phyloP scores from a whole-genome alignment of 2,329 filamentous ascomycete genomes.

The Epichloe glyceriae region DNA sequence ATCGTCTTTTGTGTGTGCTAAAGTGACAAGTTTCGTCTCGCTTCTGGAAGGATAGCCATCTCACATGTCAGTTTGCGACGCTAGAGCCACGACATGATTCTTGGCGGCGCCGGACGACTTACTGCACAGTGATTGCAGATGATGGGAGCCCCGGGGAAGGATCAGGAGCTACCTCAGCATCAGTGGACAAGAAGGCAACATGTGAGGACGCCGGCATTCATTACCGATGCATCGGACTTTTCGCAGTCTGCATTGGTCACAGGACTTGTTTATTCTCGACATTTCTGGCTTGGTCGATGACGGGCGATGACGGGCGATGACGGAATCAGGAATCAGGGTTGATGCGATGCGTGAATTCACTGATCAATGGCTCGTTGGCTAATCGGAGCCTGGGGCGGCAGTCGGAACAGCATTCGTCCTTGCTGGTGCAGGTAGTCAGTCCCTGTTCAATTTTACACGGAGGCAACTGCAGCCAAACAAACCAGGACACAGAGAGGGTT shows the following conservation, averaged over 20 bases:
- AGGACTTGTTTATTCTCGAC: conserved; percentile 8
- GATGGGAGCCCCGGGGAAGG: background rate
- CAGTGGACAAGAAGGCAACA: background rate
- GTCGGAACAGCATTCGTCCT: conserved; percentile 18
- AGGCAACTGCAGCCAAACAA: no score
- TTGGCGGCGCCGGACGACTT: background rate
- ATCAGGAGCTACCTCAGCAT: background rate
- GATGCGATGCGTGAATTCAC: no score
- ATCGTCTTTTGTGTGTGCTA: conserved; percentile 1
- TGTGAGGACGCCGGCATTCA: background rate
- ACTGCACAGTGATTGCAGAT: conserved; percentile 4
- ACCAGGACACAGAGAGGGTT: no score
- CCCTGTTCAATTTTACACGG: no score
- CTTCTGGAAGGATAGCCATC: background rate
- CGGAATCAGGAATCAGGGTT: no score
- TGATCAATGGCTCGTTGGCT: no score
- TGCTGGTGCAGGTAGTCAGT: conserved; percentile 4
- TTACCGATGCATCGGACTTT: conserved; percentile 13
- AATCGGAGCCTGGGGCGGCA: conserved; percentile 10
- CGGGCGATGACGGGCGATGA: background rate
- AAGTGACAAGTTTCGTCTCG: conserved; percentile 4
- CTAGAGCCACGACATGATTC: background rate
- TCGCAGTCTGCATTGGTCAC: conserved; percentile 12
- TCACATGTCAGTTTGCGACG: background rate
- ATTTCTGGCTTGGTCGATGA: background rate